phyloP scores from a whole-genome alignment of 805 yeast genomes.

The Cyberlindnera subsufficiens region DNA sequence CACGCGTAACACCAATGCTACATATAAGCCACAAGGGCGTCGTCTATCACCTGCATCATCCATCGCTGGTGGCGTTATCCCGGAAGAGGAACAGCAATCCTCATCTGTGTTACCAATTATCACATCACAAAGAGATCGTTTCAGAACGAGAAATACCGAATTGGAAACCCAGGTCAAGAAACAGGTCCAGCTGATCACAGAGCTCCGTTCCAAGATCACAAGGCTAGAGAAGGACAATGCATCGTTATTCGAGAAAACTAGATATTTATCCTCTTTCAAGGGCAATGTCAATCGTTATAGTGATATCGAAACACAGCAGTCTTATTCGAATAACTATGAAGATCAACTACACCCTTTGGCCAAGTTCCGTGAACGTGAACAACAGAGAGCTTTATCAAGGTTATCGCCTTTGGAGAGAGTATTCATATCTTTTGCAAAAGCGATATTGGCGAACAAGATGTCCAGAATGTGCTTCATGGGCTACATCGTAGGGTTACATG shows the following conservation, averaged over 20 bases:
- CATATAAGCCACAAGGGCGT: conserved; percentile 28
- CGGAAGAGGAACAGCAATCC: conserved; percentile 22
- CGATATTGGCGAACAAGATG: conserved; percentile 66
- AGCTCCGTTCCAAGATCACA: conserved; percentile 59
- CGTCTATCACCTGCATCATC: conserved; percentile 48
- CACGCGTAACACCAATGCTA: conserved; percentile 5
- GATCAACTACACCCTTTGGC: conserved; percentile 79
- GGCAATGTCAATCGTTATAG: conserved; percentile 16
- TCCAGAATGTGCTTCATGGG: conserved; percentile 67
- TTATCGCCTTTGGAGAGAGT: conserved; percentile 75
- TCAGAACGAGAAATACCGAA: conserved; percentile 75
- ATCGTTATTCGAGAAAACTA: conserved; percentile 71
- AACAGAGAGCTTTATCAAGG: conserved; percentile 64
- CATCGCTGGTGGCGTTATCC: conserved; percentile 36
- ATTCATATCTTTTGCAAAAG: conserved; percentile 65
- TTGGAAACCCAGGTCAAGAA: conserved; percentile 76
- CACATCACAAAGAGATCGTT: conserved; percentile 92
- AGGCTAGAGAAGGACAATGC: conserved; percentile 67
- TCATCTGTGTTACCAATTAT: conserved; percentile 67
- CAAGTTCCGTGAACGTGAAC: conserved; percentile 71
- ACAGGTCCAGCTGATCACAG: conserved; percentile 45
- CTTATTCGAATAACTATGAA: conserved; percentile 63
- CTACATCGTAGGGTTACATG: conserved; percentile 73
- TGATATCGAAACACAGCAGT: conserved; percentile 37
- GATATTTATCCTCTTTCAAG: conserved; percentile 53